Percentiles rank a stretch among this genome's conserved stretches.
Conservation (phyloP, 2,329 filamentous ascomycete species). For the Claviceps sp. region DNA sequence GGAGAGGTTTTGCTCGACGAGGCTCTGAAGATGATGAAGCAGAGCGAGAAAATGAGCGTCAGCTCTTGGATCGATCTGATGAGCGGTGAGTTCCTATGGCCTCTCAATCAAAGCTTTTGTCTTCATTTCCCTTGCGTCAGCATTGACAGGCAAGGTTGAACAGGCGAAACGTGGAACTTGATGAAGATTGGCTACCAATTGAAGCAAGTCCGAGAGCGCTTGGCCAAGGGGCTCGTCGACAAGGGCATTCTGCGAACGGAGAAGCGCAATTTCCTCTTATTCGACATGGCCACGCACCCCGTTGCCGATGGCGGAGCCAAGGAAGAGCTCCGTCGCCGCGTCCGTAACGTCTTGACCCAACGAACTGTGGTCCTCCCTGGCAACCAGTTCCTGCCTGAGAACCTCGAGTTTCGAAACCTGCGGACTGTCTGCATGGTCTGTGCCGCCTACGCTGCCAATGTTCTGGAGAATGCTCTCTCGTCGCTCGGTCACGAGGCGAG, state of each 20-base stretch:
- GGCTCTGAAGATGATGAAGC: constrained; percentile 99
- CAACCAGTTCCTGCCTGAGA: constrained; percentile 84
- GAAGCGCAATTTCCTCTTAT: constrained; percentile 98
- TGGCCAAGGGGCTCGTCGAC: constrained; percentile 94
- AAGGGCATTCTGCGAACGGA: constrained; percentile 97
- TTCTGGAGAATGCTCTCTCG: constrained; percentile 92
- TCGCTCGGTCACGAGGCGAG: constrained; percentile 87
- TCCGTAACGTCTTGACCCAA: constrained; percentile 84
- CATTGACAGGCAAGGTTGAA: constrained; percentile 3
- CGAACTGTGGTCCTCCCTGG: constrained; percentile 81
- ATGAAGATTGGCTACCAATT: constrained; percentile 99
- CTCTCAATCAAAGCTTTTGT: neutral
- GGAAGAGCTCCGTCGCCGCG: constrained; percentile 87
- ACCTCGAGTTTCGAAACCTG: constrained; percentile 84
- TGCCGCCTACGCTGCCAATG: constrained; percentile 93
- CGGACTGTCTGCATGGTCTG: constrained; percentile 94
- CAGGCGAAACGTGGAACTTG: constrained; percentile 97
- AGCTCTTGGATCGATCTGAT: constrained; percentile 98
- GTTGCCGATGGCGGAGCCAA: constrained; percentile 94
- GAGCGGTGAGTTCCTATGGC: constrained; percentile 55
- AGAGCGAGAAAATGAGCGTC: constrained; percentile 99
- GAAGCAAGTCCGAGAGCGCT: constrained; percentile 94
- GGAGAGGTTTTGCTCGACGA: constrained; percentile 96
- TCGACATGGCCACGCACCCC: constrained; percentile 98
- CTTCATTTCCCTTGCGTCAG: neutral